phyloP scores from a whole-genome alignment of 1,284 basidiomycete species.

The Meripilus lineatus region DNA sequence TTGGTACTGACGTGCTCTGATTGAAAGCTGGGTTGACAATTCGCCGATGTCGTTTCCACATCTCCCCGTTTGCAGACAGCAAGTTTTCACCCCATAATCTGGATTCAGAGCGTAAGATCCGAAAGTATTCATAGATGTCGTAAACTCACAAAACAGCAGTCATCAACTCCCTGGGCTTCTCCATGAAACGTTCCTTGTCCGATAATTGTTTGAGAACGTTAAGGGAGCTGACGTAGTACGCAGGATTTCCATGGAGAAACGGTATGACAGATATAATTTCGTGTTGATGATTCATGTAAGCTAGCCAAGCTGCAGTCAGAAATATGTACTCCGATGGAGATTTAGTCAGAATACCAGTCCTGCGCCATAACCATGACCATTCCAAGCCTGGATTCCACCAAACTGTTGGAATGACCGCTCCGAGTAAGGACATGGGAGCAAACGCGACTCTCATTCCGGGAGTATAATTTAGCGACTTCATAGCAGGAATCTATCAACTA shows the following conservation, averaged over 20 bases:
- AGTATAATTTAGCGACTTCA: not conserved
- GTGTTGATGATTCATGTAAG: not conserved
- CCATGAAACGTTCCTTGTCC: not conserved
- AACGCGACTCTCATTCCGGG: constrained; percentile 1
- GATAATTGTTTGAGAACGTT: constrained; percentile 1
- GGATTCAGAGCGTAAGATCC: not conserved
- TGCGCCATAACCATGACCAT: constrained; percentile 1
- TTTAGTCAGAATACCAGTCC: not conserved
- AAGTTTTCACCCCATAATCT: constrained; percentile 5
- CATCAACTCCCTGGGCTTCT: not conserved
- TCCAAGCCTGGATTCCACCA: constrained; percentile 3
- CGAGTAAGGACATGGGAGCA: not conserved
- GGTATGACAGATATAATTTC: constrained; percentile 2
- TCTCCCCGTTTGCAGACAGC: not conserved
- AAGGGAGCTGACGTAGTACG: not conserved
- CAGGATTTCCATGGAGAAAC: not conserved
- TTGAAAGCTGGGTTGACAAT: constrained; percentile 1
- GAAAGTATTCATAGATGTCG: not conserved
- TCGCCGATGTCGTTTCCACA: constrained; percentile 2
- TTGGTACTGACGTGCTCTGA: not conserved
- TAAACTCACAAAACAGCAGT: not conserved
- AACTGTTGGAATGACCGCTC: not conserved
- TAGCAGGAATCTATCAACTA: not conserved
- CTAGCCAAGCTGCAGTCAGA: not conserved
- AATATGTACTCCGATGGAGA: not conserved